Conservation (phyloP, 441 rosid species). For the Lepidium campestre region DNA sequence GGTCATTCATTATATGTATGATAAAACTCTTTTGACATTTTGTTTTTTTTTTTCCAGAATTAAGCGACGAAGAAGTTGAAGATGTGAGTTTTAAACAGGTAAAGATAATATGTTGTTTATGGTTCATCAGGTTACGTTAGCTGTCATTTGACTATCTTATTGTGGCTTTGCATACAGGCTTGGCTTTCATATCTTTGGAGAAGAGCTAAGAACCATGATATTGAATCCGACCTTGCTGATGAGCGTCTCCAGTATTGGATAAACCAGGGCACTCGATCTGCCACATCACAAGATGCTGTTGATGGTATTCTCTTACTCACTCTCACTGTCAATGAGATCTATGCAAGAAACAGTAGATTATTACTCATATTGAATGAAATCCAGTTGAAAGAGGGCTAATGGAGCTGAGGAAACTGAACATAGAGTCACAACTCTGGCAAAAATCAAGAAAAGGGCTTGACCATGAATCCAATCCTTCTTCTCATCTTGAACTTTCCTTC, state of each 20-base stretch:
- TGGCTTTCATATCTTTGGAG: conserved; percentile 69
- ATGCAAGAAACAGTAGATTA: background rate
- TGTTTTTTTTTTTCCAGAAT: conserved; percentile 38
- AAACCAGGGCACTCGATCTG: conserved; percentile 33
- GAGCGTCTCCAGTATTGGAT: conserved; percentile 61
- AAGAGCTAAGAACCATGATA: conserved; percentile 57
- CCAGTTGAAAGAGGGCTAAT: conserved; percentile 77
- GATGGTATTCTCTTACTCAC: conserved; percentile 47
- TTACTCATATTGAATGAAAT: background rate
- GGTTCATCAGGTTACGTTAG: background rate
- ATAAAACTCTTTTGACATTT: background rate
- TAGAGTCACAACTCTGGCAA: conserved; percentile 79
- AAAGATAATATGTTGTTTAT: background rate
- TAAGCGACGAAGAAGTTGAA: conserved; percentile 81
- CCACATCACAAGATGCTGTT: conserved; percentile 65
- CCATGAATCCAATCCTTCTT: conserved; percentile 30
- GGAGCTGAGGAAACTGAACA: conserved; percentile 74
- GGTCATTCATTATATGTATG: conserved; percentile 11
- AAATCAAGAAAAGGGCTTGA: conserved; percentile 51
- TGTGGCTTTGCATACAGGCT: conserved; percentile 34
- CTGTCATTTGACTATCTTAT: conserved; percentile 7
- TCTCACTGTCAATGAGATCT: background rate
- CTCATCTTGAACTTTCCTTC: conserved; percentile 35
- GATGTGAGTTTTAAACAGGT: conserved; percentile 94
- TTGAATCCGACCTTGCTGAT: conserved; percentile 71